phyloP scores from a whole-genome alignment of 495 filamentous ascomycete genomes.

The Aspergillus bertholletiae region DNA sequence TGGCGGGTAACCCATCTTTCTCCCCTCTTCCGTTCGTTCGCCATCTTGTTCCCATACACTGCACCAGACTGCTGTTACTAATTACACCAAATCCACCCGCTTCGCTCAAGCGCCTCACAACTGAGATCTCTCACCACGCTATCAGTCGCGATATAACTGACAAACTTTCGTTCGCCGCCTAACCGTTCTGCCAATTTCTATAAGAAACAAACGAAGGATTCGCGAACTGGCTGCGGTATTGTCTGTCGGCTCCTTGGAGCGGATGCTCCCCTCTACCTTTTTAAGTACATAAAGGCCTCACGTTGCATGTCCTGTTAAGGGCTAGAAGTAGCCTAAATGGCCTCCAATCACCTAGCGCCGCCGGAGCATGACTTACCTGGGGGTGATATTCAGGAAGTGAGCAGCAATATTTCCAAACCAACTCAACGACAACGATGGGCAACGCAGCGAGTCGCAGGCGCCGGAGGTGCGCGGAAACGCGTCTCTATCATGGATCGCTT shows the following conservation, averaged over 20 bases:
- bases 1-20: constrained; percentile 17
- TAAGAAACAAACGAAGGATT: constrained; percentile 1
- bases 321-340: constrained; percentile 34
- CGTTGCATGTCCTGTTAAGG: constrained; percentile 28
- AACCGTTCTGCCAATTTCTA: background rate
- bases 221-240: constrained; percentile 22
- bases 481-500: constrained; percentile 78
- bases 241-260: constrained; percentile 23
- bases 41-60: constrained; percentile 5
- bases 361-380: constrained; percentile 20
- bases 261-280: constrained; percentile 25
- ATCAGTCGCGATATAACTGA: background rate
- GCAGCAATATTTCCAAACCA: constrained; percentile 53
- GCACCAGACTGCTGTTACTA: background rate
- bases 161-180: background rate
- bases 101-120: background rate
- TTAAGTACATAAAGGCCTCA: constrained; percentile 9
- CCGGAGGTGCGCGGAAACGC: constrained; percentile 74
- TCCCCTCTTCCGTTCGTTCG: constrained; percentile 17
- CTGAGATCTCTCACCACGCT: background rate
- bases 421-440: constrained; percentile 87
- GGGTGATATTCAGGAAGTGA: constrained; percentile 28
- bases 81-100: background rate
- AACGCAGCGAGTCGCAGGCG: constrained; percentile 73
- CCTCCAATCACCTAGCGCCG: constrained; percentile 28